Base-by-base conservation (phyloP, 192 early-diverging fungal species). In the Nowakowskiella sp. region DNA sequence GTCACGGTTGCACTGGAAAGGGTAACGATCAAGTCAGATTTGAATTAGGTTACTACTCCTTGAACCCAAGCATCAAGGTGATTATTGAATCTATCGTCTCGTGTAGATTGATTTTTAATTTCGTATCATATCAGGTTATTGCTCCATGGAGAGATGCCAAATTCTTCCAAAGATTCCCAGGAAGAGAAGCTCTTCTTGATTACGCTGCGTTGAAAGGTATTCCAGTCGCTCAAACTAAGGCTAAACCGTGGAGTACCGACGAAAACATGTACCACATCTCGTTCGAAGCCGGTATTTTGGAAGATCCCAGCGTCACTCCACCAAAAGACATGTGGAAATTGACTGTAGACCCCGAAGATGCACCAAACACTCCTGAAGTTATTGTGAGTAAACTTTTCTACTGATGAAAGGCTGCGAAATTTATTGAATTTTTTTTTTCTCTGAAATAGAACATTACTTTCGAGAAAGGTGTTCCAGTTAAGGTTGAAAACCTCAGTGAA, bases 21-120 rank as follows among this genome's bases (percentile, higher is more conserved):
- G 94, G 96, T 48, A 99, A 99, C 80, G 96, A 99, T 71, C 96
- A 99, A 76, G 94, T 99, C 51, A 88, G 94, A 33, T 99, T 99
- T 66, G 96, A 99, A 74, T 82, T 97, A 42, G 92, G 87, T 23
- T 99, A 96, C 83, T 94, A 95, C 62, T 91, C 96, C 13, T 77
- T 99, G 33, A 81, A 89, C 53, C 92, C 91, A 31, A 72, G 80
- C 61, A 93, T 97, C 62, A 79, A 96, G 74, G 91, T 95, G 59
- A n/a, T n/a, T n/a, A n/a, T n/a, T n/a, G n/a, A n/a, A n/a, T n/a
- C n/a, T n/a, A n/a, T n/a, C n/a, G n/a, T n/a, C n/a, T n/a, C n/a
- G n/a, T n/a, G n/a, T n/a, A n/a, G n/a, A n/a, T n/a, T n/a, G n/a
- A n/a, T n/a, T n/a, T n/a, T n/a, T n/a, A n/a, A n/a, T n/a, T n/a